Conservation (phyloP, 768 basidiomycete species). For the Chalciporus pseudorubinellus region DNA sequence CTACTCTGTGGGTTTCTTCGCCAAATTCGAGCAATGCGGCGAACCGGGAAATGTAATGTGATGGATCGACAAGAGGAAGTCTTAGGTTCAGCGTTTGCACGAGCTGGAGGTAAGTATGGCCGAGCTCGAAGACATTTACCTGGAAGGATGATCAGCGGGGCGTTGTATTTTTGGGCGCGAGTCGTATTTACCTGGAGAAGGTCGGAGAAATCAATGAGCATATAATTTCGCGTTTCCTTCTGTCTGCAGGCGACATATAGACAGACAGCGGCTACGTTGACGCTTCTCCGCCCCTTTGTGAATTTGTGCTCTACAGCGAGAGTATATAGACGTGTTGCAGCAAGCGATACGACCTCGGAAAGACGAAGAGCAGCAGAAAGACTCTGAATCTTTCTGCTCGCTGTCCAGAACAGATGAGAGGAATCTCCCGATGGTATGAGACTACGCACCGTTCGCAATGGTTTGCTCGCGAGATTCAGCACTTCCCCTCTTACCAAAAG, state of each 20-base stretch:
- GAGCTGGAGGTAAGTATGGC: slow-evolving; percentile 92
- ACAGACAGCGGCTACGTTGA: slow-evolving; percentile 95
- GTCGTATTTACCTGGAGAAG: slow-evolving; percentile 65
- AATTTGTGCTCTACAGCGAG: slow-evolving; percentile 94
- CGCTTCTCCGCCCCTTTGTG: slow-evolving; percentile 86
- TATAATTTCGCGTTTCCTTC: slow-evolving; percentile 87
- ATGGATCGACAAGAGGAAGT: slow-evolving; percentile 89
- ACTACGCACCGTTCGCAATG: slow-evolving; percentile 73
- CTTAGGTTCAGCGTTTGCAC: slow-evolving; percentile 83
- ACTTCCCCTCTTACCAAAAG: slow-evolving; percentile 75
- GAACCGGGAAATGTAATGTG: slow-evolving; percentile 95
- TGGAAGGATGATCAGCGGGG: slow-evolving; percentile 29
- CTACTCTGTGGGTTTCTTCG: slow-evolving; percentile 88
- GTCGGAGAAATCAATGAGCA: slow-evolving; percentile 99
- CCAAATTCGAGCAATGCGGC: slow-evolving; percentile 94
- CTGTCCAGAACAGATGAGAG: slow-evolving; percentile 37
- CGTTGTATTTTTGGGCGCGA: not conserved
- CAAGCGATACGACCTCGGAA: slow-evolving; percentile 74
- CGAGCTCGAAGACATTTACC: slow-evolving; percentile 98
- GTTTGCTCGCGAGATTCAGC: slow-evolving; percentile 88
- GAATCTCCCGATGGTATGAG: not conserved
- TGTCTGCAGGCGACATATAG: slow-evolving; percentile 92
- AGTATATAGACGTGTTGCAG: slow-evolving; percentile 85
- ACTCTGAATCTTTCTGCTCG: slow-evolving; percentile 77
- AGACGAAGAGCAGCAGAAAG: slow-evolving; percentile 77